Percentiles rank a stretch among this genome's conserved stretches.
These are phyloP conservation scores for Amorphotheca resinae DNA, from an alignment of 495 filamentous ascomycete species.

Conservation along the genomic window DNA sequence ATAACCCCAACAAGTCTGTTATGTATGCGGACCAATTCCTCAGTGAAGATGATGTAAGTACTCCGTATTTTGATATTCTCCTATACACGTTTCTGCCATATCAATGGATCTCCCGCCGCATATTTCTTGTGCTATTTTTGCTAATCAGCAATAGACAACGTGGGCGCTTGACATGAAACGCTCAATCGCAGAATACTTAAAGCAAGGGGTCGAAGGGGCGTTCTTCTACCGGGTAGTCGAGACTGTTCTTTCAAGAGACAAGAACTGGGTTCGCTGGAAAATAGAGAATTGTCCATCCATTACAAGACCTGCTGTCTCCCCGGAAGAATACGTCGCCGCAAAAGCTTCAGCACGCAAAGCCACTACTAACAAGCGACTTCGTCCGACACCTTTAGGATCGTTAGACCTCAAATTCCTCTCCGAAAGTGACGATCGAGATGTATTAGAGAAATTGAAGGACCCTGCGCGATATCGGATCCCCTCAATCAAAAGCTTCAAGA, in stretches of 20 bases:
- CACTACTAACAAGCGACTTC: slow-evolving; percentile 53
- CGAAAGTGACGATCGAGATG: slow-evolving; percentile 37
- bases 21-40: slow-evolving; percentile 63
- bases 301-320: slow-evolving; percentile 54
- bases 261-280: slow-evolving; percentile 98
- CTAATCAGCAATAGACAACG: slow-evolving; percentile 30
- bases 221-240: slow-evolving; percentile 96
- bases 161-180: slow-evolving; percentile 68
- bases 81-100: neutral
- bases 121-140: neutral
- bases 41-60: slow-evolving; percentile 66
- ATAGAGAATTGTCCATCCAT: slow-evolving; percentile 83
- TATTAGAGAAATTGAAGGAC: slow-evolving; percentile 36
- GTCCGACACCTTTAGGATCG: slow-evolving; percentile 53
- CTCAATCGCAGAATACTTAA: slow-evolving; percentile 66
- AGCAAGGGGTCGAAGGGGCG: slow-evolving; percentile 63
- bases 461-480: slow-evolving; percentile 33
- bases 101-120: neutral
- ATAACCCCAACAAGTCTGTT: slow-evolving; percentile 63
- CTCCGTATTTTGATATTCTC: neutral
- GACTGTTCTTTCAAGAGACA: slow-evolving; percentile 85
- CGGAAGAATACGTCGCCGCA: slow-evolving; percentile 51
- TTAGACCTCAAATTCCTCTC: slow-evolving; percentile 66
- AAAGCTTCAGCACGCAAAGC: slow-evolving; percentile 49
- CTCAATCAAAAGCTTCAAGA: slow-evolving; percentile 34